A percentile compares a stretch with the other conserved stretches of the same genome.
Evolutionary conservation across 768 basidiomycete genomes (phyloP).

Genomic region (Boletus tomentosulus): DNA sequence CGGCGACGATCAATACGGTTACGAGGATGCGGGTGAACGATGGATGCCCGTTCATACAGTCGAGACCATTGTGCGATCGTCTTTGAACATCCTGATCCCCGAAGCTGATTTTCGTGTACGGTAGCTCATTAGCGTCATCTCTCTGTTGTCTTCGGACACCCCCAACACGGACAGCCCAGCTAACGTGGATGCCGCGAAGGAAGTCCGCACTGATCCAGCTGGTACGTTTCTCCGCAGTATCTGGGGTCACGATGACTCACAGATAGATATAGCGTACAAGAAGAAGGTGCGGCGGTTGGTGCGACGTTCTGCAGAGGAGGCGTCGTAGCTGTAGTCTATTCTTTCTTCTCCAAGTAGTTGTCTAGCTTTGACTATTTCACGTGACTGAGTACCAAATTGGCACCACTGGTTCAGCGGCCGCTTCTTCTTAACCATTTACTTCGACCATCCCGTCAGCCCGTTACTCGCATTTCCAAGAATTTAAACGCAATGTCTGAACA

Average conservation of each 20-base stretch:
- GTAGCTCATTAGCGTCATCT: conserved; percentile 94
- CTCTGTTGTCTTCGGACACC: conserved; percentile 85
- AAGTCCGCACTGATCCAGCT: conserved; percentile 62
- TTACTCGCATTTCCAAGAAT: conserved; percentile 1
- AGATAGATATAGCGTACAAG: conserved; percentile 61
- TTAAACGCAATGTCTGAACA: conserved; percentile 33
- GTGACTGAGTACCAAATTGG: conserved; percentile 10
- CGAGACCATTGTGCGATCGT: conserved; percentile 79
- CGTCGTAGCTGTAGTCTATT: conserved; percentile 51
- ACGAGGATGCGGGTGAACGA: conserved; percentile 93
- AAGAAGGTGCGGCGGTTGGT: conserved; percentile 94
- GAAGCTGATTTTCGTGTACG: conserved; percentile 1
- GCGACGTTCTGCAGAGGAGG: conserved; percentile 85
- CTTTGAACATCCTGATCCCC: background rate
- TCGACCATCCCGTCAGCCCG: conserved; percentile 12
- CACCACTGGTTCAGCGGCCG: background rate
- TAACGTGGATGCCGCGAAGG: conserved; percentile 94
- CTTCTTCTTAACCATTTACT: conserved; percentile 7
- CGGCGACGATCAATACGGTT: conserved; percentile 94
- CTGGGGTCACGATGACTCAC: conserved; percentile 10
- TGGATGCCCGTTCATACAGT: conserved; percentile 98
- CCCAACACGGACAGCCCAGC: conserved; percentile 94
- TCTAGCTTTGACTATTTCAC: conserved; percentile 10
- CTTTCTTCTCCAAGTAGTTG: conserved; percentile 4
- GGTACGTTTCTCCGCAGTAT: conserved; percentile 38